Evolutionary conservation across 2,329 filamentous ascomycete species (phyloP), one percentile per base, ranked within the genome.

Genomic region (Pestalotiopsis sp.): DNA sequence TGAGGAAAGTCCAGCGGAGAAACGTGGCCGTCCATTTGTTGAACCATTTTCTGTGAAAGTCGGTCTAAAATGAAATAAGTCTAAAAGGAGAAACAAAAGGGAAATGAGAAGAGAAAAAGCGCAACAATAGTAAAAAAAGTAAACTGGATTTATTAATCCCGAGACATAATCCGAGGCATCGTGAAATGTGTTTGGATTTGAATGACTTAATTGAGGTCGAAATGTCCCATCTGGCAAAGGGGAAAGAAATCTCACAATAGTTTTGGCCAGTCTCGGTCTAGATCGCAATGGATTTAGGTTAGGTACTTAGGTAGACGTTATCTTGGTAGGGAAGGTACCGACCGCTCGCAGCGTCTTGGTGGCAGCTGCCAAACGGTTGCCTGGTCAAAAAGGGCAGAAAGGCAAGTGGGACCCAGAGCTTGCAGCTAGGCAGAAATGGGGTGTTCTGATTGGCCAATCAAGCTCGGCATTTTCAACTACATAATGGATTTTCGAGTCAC

Each of bases 1-100:
- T 94, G 93, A n/a, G 94, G 93, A 31, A 97, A 88, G 76, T 95
- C 92, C 68, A 81, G 80, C 68, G 80, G 75, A 66, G 80, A 76
- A 39, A 80, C 72, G 27, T 74, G 39, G 14, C 20, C 11, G 3
- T 20, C 31, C 17, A 5, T 12, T 36, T 62, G 27, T 20, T 39
- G 45, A n/a, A 52, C 36, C 61, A 64, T 56, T 2, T 25, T 36
- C n/a, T 17, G 36, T 13, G 31, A 14, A n/a, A 12, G 36, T 61
- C 52, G 38, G 64, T 31, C 64, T 58, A 31, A 39, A 36, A 56
- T n/a, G 14, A 31, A 20, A 23, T 39, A 57, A 36, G 23, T 13
- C n/a, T 12, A 23, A 66, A 67, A 17, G 17, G n/a, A 63, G 66
- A 25, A 66, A 61, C 7, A 63, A 56, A 14, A 65, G 25, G 63